phyloP scores from a whole-genome alignment of 106 monocot species.

The Amphibolis antarctica region DNA sequence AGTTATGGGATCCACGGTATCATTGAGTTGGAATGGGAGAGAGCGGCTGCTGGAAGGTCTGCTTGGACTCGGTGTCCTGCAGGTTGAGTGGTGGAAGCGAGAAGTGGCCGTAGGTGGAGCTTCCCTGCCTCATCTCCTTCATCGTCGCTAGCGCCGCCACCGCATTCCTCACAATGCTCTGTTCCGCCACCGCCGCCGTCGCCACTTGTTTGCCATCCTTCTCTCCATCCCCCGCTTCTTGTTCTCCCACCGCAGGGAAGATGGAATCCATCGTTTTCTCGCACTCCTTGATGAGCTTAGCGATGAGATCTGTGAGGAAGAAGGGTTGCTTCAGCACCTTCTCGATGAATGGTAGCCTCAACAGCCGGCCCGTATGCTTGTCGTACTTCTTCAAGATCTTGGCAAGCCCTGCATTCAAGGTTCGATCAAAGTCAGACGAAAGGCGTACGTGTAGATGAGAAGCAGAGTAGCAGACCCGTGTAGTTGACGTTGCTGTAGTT shows the following conservation, averaged over 20 bases:
- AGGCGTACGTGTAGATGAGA: not conserved
- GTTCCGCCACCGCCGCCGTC: slow-evolving; percentile 12
- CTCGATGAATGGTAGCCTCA: slow-evolving; percentile 68
- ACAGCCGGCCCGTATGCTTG: slow-evolving; percentile 61
- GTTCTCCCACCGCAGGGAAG: slow-evolving; percentile 10
- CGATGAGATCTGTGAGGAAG: slow-evolving; percentile 79
- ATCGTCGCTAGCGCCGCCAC: slow-evolving; percentile 70
- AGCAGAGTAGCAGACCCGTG: slow-evolving; percentile 37
- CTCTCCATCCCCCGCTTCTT: not conserved
- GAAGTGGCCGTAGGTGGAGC: slow-evolving; percentile 72
- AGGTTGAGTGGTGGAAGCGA: slow-evolving; percentile 66
- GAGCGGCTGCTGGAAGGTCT: not conserved
- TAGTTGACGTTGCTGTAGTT: slow-evolving; percentile 94
- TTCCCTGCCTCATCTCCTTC: slow-evolving; percentile 59
- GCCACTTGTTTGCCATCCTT: not conserved
- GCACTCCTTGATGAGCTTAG: slow-evolving; percentile 62
- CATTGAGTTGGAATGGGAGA: slow-evolving; percentile 6
- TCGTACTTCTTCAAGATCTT: slow-evolving; percentile 98
- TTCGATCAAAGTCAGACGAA: not conserved
- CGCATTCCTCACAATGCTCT: slow-evolving; percentile 54
- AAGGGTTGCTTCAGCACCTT: slow-evolving; percentile 78
- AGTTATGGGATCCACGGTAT: not conserved
- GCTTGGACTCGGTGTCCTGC: slow-evolving; percentile 32
- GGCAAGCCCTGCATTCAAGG: slow-evolving; percentile 41
- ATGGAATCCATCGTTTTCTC: slow-evolving; percentile 55